Conservation (phyloP, 129 eudicot genomes). For the Flaveria sonorensis region DNA sequence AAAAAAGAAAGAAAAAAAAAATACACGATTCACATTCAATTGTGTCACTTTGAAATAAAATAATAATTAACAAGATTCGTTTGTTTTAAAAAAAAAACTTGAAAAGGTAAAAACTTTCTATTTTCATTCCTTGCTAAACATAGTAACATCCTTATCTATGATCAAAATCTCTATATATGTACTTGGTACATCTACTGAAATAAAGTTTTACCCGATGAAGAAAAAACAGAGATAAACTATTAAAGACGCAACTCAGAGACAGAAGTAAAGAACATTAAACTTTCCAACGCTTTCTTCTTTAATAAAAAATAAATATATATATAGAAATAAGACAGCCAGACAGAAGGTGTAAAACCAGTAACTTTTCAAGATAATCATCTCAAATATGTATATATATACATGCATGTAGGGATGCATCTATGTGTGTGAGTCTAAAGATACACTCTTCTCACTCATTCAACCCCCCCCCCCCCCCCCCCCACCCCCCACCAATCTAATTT, state of each 20-base stretch:
- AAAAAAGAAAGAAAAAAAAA: background rate
- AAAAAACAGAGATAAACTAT: slow-evolving; percentile 25
- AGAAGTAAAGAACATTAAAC: slow-evolving; percentile 27
- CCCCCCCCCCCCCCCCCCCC: background rate
- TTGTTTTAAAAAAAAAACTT: background rate
- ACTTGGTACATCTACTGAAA: slow-evolving; percentile 23
- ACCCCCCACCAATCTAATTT: background rate
- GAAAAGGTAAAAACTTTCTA: background rate
- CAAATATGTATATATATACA: slow-evolving; percentile 29
- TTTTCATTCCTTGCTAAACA: slow-evolving; percentile 3
- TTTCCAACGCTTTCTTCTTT: background rate
- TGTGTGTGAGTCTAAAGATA: slow-evolving; percentile 44
- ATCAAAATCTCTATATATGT: slow-evolving; percentile 2
- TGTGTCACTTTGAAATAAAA: background rate
- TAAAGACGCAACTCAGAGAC: slow-evolving; percentile 23
- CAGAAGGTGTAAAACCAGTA: slow-evolving; percentile 40
- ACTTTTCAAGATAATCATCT: slow-evolving; percentile 47
- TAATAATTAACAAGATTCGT: background rate
- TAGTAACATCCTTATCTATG: background rate
- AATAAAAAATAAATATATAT: slow-evolving; percentile 1
- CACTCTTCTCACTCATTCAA: slow-evolving; percentile 17
- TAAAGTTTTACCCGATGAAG: slow-evolving; percentile 9
- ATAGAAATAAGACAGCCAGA: slow-evolving; percentile 39
- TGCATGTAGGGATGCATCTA: slow-evolving; percentile 29
- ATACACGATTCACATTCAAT: background rate